Base-by-base conservation (phyloP, 495 filamentous ascomycete genomes). In the Penicillium roqueforti region DNA sequence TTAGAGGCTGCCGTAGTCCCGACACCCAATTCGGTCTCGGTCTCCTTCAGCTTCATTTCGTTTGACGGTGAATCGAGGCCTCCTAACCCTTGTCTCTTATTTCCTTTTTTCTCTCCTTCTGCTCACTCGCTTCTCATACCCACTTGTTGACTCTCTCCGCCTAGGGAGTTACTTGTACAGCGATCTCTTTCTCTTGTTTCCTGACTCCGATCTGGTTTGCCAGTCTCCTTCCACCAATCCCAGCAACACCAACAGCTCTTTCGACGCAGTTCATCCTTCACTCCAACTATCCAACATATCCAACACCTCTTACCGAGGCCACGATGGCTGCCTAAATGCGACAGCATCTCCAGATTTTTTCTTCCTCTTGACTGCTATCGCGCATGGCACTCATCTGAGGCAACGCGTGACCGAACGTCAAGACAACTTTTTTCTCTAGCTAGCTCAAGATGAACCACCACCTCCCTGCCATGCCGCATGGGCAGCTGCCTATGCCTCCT, bases 401-500 rank as follows among this genome's bases (percentile, higher is more conserved):
- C 63, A 72, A 70, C 66, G 69, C 68, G 71, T 73, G 71, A 67
- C 56, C 70, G 51, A 69, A 66, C 53, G 66, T 69, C 62, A 67
- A 73, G 67, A 64, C 73, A 67, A 69, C 32, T 49, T 65, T 51
- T 63, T 55, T 60, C 53, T 65, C 57, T 47, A 68, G 68, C 63
- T 68, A 62, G 60, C 65, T 71, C 71, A 75, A 71, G 67, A 83
- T 83, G 75, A 83, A 81, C 65, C 74, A 77, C 60, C 76, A 81
- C 61, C 60, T 79, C 63, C 72, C 79, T 58, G 69, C 73, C 48
- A 71, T 80, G 69, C 73, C 76, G 58, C 78, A 77, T 72, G 77
- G 76, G 71, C 79, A 78, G 70, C 75, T 77, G 50, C 76, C 79
- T 36, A 74, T 80, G 64, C 73, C 75, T 42, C 68, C 71, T 51